Evolutionary conservation across 139 green algal species (phyloP).

Genomic region (Chlamydomonas sp.): DNA sequence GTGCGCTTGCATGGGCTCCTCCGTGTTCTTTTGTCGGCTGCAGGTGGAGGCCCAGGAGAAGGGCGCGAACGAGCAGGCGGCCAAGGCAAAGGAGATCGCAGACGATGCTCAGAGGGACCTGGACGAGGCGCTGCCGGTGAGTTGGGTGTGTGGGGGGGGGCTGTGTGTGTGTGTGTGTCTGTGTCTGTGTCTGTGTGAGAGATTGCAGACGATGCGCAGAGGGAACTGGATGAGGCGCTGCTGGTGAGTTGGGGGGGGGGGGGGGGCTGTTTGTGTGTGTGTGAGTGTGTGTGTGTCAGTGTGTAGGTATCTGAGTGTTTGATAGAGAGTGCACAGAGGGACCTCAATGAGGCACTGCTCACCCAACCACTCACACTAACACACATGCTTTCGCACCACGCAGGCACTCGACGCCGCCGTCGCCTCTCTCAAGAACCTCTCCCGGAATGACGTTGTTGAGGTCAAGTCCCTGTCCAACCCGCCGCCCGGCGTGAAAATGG

Average conservation of each 20-base stretch:
- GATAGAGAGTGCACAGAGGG: constrained; percentile 46
- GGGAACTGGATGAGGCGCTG: constrained; percentile 59
- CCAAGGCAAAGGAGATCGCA: constrained; percentile 39
- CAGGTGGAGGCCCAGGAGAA: constrained; percentile 44
- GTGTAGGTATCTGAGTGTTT: too few relatives aligned
- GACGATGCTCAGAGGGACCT: constrained; percentile 55
- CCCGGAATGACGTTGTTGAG: constrained; percentile 67
- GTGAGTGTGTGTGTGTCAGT: neutral
- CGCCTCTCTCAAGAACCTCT: constrained; percentile 62
- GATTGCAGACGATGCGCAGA: constrained; percentile 49
- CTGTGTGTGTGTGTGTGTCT: too few relatives aligned
- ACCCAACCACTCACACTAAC: constrained; percentile 11
- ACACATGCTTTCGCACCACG: constrained; percentile 46
- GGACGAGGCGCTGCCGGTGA: constrained; percentile 55
- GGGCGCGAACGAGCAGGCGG: constrained; percentile 63
- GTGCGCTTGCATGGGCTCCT: too few relatives aligned
- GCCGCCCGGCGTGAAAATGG: constrained; percentile 50
- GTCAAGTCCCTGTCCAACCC: constrained; percentile 69
- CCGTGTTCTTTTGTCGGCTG: too few relatives aligned
- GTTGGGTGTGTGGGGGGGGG: too few relatives aligned
- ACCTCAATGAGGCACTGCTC: constrained; percentile 61
- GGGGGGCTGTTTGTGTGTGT: too few relatives aligned
- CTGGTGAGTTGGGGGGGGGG: too few relatives aligned
- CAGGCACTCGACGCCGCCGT: constrained; percentile 64
- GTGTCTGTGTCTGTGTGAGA: too few relatives aligned